Evolutionary conservation across 2,329 filamentous ascomycete species (phyloP).

Genomic region (Phialocephala subalpina): DNA sequence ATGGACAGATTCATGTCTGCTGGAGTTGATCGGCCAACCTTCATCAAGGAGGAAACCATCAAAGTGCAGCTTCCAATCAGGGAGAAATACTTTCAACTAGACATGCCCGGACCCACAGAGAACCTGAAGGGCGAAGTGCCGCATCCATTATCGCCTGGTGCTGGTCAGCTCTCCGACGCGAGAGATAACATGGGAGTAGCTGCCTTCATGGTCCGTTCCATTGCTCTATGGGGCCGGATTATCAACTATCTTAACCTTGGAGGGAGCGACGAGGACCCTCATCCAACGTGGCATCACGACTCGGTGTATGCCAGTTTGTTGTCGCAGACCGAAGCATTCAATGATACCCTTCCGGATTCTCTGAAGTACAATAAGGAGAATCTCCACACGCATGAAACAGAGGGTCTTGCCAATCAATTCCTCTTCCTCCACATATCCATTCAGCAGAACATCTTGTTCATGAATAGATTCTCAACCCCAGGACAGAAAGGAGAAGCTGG

Average conservation of each 20-base stretch:
- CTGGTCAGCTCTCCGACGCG: constrained; percentile 70
- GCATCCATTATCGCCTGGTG: constrained; percentile 67
- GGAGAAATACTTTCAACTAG: constrained; percentile 88
- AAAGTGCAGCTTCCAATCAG: constrained; percentile 91
- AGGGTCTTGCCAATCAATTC: constrained; percentile 89
- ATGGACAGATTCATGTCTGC: constrained; percentile 99
- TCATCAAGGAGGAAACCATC: constrained; percentile 88
- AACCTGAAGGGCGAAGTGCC: constrained; percentile 76
- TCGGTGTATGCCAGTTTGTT: constrained; percentile 79
- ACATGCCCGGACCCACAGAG: constrained; percentile 89
- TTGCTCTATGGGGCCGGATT: constrained; percentile 89
- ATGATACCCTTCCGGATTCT: constrained; percentile 70
- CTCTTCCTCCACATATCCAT: constrained; percentile 90
- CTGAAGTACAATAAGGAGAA: constrained; percentile 85
- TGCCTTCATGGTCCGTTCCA: constrained; percentile 85
- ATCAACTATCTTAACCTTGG: constrained; percentile 92
- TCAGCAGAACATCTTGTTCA: constrained; percentile 88
- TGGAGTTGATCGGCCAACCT: constrained; percentile 89
- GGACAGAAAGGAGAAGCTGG: constrained; percentile 67
- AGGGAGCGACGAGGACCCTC: constrained; percentile 78
- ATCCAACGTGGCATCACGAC: constrained; percentile 83
- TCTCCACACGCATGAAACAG: constrained; percentile 82
- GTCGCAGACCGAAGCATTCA: constrained; percentile 75
- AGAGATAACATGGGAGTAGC: constrained; percentile 93
- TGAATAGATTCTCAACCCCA: constrained; percentile 84